Conservation (phyloP, 208 protist genomes). For the Crithidia acanthocephali region DNA sequence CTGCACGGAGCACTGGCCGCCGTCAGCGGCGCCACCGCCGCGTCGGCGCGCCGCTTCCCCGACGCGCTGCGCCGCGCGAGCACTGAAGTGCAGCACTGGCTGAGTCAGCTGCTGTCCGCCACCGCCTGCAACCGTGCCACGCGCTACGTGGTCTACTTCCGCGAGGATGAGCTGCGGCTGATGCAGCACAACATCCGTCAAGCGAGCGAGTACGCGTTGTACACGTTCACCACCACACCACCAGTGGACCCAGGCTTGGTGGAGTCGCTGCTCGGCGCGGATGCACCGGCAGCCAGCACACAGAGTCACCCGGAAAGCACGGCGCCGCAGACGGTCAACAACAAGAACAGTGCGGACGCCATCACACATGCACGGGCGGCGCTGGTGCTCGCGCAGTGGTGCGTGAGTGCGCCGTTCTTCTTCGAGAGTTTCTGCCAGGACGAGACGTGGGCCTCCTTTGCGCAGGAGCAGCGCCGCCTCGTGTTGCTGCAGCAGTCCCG, state of each 20-base stretch:
- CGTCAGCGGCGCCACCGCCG: not conserved
- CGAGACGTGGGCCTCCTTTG: constrained; percentile 74
- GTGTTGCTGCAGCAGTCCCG: constrained; percentile 59
- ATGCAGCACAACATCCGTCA: constrained; percentile 80
- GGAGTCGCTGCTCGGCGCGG: constrained; percentile 15
- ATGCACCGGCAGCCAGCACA: not conserved
- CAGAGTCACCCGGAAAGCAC: no score
- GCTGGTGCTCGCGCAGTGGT: constrained; percentile 65
- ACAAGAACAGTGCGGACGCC: not conserved
- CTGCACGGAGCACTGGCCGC: constrained; percentile 41
- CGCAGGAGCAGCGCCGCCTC: constrained; percentile 82
- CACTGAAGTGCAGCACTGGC: constrained; percentile 29
- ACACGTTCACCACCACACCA: constrained; percentile 76
- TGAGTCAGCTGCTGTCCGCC: constrained; percentile 45
- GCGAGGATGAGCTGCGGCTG: constrained; percentile 81
- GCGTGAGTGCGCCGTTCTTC: constrained; percentile 65
- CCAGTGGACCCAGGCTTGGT: constrained; percentile 61
- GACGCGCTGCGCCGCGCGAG: constrained; percentile 11
- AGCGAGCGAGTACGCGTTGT: constrained; percentile 65
- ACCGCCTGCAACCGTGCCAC: constrained; percentile 77
- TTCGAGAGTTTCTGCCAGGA: constrained; percentile 85
- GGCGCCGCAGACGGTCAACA: not conserved
- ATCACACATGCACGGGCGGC: constrained; percentile 18
- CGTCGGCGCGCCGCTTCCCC: no score
- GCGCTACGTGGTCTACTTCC: constrained; percentile 84